Base-by-base conservation (phyloP, 352 stramenopile genomes). In the Phytophthora syringae region DNA sequence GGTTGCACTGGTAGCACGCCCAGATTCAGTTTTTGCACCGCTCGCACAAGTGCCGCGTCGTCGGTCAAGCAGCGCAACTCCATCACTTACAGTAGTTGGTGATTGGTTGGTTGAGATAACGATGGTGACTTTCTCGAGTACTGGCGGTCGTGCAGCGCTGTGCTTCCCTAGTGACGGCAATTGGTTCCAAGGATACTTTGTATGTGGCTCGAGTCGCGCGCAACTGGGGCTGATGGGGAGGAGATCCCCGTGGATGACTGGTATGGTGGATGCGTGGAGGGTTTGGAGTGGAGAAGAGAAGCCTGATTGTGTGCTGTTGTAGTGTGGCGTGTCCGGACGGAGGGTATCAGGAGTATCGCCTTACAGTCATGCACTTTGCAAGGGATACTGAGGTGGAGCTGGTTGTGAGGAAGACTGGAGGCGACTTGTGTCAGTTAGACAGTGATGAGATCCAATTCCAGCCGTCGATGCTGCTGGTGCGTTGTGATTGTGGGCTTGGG, bases 101-200 rank as follows among this genome's bases (percentile, higher is more conserved):
- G 40, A 49, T 73, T 45, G 49, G 37, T 70, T 43, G 34, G 28
- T 30, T 56, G 42, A 44, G 37, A 56, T 65, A n/a, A 79, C 64
- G 61, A 16, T 64, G 32, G 27, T 21, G 44, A 67, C 65, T 28
- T 74, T 78, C 45, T 66, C 68, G 37, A 64, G 75, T 48, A 50
- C 59, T 24, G 24, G 20, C 22, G 80, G 78, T 1, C 74, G 78
- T 39, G 80, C 83, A 32, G 65, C 83, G 47, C 63, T 92, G 37
- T 92, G 80, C 66, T 89, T 92, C 73, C 72, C 75, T 43, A 53
- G 64, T 37, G 66, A 82, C 52, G 72, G 60, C 45, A 55, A 28
- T 11, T 92, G 83, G 83, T 92, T 92, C 67, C 83, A 92, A 64
- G 83, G 83, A 49, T 89, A 85, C 56, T 87, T 85, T 50, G 68